A percentile compares a stretch with the other conserved stretches of the same genome.
phyloP scores from a whole-genome alignment of 208 protist species.

The Novymonas esmeraldas region DNA sequence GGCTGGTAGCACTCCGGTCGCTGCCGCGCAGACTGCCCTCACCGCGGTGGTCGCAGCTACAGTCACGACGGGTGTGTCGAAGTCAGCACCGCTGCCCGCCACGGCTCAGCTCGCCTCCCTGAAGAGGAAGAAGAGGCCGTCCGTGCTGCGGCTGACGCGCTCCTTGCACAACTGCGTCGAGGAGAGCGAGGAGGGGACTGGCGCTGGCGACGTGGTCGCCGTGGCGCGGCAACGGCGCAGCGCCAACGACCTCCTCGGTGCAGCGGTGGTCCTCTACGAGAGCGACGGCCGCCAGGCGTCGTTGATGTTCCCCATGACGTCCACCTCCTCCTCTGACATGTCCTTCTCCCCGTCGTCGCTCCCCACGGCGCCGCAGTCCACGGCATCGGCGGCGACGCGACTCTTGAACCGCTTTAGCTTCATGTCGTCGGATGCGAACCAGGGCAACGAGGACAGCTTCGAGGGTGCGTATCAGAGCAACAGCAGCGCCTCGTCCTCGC shows the following conservation, averaged over 20 bases:
- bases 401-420: constrained; percentile 10
- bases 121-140: neutral
- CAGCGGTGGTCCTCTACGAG: neutral
- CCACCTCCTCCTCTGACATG: constrained; percentile 18
- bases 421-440: neutral
- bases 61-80: neutral
- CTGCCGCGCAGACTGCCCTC: neutral
- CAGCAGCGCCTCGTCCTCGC: neutral
- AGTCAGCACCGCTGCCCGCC: neutral
- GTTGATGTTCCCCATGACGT: constrained; percentile 1
- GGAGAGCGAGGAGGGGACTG: no score
- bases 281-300: neutral
- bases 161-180: no score
- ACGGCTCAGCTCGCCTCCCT: no score
- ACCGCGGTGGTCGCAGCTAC: neutral
- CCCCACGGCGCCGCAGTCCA: constrained; percentile 1
- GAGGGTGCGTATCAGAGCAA: neutral
- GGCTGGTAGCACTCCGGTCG: no score
- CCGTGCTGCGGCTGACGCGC: neutral
- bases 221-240: no score
- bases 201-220: neutral
- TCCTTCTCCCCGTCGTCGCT: constrained; percentile 12
- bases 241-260: neutral
- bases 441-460: neutral
- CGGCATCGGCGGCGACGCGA: neutral